Base-by-base conservation (phyloP, 1,139 yeast genomes). In the Lodderomyces theae region DNA sequence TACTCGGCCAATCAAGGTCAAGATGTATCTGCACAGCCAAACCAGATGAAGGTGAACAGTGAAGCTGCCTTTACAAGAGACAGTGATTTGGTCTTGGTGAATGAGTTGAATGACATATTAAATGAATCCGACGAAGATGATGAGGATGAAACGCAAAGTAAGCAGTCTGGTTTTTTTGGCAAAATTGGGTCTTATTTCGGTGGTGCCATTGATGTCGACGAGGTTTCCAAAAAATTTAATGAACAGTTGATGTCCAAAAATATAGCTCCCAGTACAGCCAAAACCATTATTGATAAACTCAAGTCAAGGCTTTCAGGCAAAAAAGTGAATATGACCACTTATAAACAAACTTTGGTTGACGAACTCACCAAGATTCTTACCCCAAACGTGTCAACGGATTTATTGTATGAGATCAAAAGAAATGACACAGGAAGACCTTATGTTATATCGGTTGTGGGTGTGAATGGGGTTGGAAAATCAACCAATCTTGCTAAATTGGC, bases 401-500 rank as follows among this genome's bases (percentile, higher is more conserved):
- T 92, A 45, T 70, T 92, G 23, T 86, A 87, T 51, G 96, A 89
- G 53, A 86, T 92, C 43, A 86, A 86, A 56, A 25, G 46, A 34
- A 57, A 61, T 11, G 12, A 37, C 12, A 52, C 59, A n/a, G 54
- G 56, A 2, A 64, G 75, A 26, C 97, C 98, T 1, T 92, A 88
- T 52, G 97, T 92, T 12, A 88, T 92, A 44, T 89, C 97, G 0
- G 94, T 92, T 15, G 98, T 92, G 24, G 98, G 98, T 25, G 98
- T 92, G 19, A 92, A 92, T 59, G 98, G 98, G 35, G 98, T 92
- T 26, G 98, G 98, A 21, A 92, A 94, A 61, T 90, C 97, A 0
- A 94, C 98, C 3, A 94, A 89, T 56, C 70, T 92, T 46, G 95
- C 97, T 30, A 92, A 90, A 63, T 69, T 92, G 42, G 98, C 96